Conservation (phyloP, 164 flowering plant genomes). For the Brasenia schreberi region DNA sequence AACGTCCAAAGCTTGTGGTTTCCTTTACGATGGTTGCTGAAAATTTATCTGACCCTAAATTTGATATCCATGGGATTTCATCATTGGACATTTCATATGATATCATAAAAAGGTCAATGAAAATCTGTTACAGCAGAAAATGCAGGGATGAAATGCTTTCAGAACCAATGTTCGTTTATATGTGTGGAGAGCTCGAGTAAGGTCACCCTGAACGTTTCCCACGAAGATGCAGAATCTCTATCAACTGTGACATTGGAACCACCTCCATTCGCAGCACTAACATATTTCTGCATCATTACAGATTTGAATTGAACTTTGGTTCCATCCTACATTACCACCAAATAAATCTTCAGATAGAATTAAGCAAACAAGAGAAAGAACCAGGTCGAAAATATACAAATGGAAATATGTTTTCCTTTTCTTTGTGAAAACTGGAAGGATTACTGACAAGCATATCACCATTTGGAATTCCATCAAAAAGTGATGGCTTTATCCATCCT, state of each 20-base stretch:
- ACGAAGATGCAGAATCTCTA: conserved; percentile 48
- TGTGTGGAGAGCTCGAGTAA: background rate
- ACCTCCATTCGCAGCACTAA: conserved; percentile 65
- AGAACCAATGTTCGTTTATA: background rate
- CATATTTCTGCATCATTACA: conserved; percentile 45
- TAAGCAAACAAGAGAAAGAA: background rate
- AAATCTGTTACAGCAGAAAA: no score
- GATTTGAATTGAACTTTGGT: conserved; percentile 66
- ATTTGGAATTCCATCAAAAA: conserved; percentile 74
- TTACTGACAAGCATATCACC: conserved; percentile 81
- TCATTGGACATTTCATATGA: no score
- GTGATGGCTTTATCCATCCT: conserved; percentile 88
- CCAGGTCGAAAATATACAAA: background rate
- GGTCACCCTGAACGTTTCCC: conserved; percentile 84
- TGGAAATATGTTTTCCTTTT: no score
- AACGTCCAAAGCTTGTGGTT: no score
- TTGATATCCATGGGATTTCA: no score
- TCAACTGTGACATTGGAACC: conserved; percentile 42
- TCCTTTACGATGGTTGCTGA: no score
- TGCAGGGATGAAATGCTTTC: background rate
- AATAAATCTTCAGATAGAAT: background rate
- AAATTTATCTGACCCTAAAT: no score
- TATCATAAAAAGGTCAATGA: no score
- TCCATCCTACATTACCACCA: conserved; percentile 47
- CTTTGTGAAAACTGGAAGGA: background rate